Evolutionary conservation across 192 early-diverging fungal genomes (phyloP).

Genomic region (Physocladia obscura): DNA sequence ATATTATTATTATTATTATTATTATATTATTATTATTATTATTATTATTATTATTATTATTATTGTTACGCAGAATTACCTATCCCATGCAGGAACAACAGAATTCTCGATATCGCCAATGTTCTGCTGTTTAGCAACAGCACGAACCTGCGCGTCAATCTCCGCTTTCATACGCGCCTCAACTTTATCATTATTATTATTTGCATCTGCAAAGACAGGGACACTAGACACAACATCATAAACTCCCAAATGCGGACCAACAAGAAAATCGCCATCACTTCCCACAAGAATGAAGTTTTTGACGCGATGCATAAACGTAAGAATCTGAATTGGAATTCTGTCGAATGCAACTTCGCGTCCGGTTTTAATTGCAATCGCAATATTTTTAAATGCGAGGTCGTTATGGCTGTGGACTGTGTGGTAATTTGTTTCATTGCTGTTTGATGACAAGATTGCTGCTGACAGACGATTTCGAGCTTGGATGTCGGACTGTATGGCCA

Average conservation of each 20-base stretch:
- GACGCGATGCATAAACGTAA: constrained; percentile 45
- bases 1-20: too few species aligned
- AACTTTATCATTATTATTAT: neutral
- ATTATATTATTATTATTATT: too few species aligned
- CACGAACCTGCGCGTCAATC: neutral
- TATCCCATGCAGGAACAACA: neutral
- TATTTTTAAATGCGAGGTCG: constrained; percentile 23
- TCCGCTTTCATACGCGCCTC: neutral
- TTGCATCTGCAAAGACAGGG: neutral
- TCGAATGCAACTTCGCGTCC: constrained; percentile 49
- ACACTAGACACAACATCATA: constrained; percentile 10
- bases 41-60: too few species aligned
- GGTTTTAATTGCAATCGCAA: constrained; percentile 55
- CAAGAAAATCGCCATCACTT: constrained; percentile 33
- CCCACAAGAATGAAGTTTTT: constrained; percentile 52
- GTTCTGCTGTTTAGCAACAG: neutral
- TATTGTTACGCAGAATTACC: neutral
- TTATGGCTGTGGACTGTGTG: neutral
- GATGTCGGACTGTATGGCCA: neutral
- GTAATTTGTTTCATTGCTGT: too few species aligned
- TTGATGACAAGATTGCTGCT: too few species aligned
- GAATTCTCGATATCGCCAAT: neutral
- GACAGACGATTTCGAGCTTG: neutral
- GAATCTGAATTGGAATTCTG: constrained; percentile 48
- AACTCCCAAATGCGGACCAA: constrained; percentile 34